Conservation (phyloP, 805 yeast genomes). For the Cyberlindnera maclurae region DNA sequence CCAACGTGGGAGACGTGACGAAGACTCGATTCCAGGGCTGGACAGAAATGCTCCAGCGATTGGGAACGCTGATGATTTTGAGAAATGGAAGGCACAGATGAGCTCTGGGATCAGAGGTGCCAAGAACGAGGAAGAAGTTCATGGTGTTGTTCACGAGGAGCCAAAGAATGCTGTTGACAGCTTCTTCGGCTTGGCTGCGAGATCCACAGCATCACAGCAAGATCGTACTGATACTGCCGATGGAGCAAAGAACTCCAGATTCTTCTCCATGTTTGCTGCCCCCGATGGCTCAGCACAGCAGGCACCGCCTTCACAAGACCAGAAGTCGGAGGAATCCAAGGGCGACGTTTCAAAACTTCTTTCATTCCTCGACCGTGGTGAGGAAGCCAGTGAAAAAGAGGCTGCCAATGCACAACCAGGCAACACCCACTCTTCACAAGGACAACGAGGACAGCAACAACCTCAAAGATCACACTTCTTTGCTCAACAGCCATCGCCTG, state of each 20-base stretch:
- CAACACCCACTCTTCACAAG: neutral
- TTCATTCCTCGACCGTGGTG: conserved; percentile 20
- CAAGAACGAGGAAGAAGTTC: conserved; percentile 9
- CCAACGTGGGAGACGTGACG: conserved; percentile 16
- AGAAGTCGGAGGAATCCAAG: conserved; percentile 1
- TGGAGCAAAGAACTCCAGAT: conserved; percentile 21
- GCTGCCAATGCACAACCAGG: conserved; percentile 4
- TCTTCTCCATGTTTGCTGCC: conserved; percentile 20
- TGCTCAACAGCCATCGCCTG: conserved; percentile 4
- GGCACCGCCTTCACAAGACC: conserved; percentile 3
- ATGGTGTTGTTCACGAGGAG: conserved; percentile 2
- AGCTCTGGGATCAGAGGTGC: conserved; percentile 31
- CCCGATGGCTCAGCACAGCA: conserved; percentile 9
- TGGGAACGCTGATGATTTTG: conserved; percentile 30
- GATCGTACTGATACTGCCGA: conserved; percentile 2
- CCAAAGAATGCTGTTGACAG: conserved; percentile 21
- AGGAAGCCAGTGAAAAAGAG: conserved; percentile 8
- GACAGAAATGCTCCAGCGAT: conserved; percentile 17
- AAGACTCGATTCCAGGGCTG: conserved; percentile 14
- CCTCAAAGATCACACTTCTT: conserved; percentile 13
- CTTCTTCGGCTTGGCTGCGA: conserved; percentile 17
- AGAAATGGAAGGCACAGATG: conserved; percentile 32
- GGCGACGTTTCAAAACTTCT: conserved; percentile 22
- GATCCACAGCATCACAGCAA: conserved; percentile 4
- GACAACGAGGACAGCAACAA: neutral